phyloP scores from a whole-genome alignment of 2,329 filamentous ascomycete species.

The Boeremia lycopersici region DNA sequence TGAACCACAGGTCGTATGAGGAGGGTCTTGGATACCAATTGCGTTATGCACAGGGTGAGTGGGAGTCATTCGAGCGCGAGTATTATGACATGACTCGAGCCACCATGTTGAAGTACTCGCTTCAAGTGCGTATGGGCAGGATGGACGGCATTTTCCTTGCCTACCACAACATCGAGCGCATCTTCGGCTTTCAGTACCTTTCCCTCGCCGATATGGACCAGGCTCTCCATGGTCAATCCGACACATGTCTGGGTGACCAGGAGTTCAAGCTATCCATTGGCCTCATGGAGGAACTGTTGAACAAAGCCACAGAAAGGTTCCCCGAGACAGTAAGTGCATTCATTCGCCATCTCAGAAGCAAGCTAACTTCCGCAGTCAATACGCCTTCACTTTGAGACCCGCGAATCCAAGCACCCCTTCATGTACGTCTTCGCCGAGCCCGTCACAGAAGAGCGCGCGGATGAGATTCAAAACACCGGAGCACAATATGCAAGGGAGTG shows the following conservation, averaged over 20 bases:
- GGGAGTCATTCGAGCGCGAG: slow-evolving; percentile 91
- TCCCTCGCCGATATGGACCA: slow-evolving; percentile 84
- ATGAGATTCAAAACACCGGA: slow-evolving; percentile 72
- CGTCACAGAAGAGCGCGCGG: slow-evolving; percentile 73
- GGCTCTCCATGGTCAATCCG: slow-evolving; percentile 79
- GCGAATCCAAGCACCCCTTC: slow-evolving; percentile 63
- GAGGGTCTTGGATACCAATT: slow-evolving; percentile 88
- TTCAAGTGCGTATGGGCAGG: slow-evolving; percentile 94
- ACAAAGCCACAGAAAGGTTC: slow-evolving; percentile 75
- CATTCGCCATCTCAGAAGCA: too few relatives aligned
- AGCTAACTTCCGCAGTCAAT: slow-evolving; percentile 60
- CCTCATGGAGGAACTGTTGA: slow-evolving; percentile 78
- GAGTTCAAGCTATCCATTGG: slow-evolving; percentile 85
- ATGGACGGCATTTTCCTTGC: slow-evolving; percentile 99
- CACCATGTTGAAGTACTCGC: slow-evolving; percentile 93
- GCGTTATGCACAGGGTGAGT: slow-evolving; percentile 73
- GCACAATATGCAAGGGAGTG: slow-evolving; percentile 71
- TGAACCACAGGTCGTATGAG: slow-evolving; percentile 76
- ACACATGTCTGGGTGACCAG: slow-evolving; percentile 72
- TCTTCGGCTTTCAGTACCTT: slow-evolving; percentile 98
- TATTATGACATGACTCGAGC: slow-evolving; percentile 96
- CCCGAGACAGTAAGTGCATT: slow-evolving; percentile 62
- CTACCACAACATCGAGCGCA: slow-evolving; percentile 91
- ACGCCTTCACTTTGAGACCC: slow-evolving; percentile 81
- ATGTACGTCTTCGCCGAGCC: slow-evolving; percentile 94